These are phyloP conservation scores for Auricularia auricula-judae DNA, from an alignment of 768 basidiomycete species.

Conservation along the genomic window DNA sequence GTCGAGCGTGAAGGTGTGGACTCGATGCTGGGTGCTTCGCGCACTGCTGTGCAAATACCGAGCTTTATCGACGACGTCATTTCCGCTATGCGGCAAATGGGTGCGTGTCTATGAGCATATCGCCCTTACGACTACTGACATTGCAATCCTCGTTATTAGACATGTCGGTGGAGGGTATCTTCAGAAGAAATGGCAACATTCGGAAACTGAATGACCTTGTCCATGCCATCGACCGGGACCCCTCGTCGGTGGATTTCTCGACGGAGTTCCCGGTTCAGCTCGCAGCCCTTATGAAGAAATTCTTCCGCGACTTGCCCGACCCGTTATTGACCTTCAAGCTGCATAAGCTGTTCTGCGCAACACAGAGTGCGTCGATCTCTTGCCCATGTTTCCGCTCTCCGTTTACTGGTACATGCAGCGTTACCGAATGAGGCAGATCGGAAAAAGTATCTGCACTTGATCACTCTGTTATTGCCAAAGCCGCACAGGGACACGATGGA, in stretches of 20 bases:
- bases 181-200: constrained; percentile 97
- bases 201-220: constrained; percentile 82
- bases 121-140: background rate
- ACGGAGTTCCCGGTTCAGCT: constrained; percentile 96
- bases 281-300: constrained; percentile 94
- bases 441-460: constrained; percentile 71
- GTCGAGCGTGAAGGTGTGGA: constrained; percentile 95
- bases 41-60: constrained; percentile 76
- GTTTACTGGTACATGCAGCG: constrained; percentile 31
- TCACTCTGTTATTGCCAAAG: constrained; percentile 81
- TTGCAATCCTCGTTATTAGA: constrained; percentile 36
- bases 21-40: constrained; percentile 81
- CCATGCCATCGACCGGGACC: constrained; percentile 91
- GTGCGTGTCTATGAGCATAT: constrained; percentile 33
- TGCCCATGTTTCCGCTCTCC: background rate
- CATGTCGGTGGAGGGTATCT: constrained; percentile 98
- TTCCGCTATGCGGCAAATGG: constrained; percentile 98
- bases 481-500: constrained; percentile 96
- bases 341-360: constrained; percentile 77
- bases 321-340: constrained; percentile 92
- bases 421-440: constrained; percentile 68
- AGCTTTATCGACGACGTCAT: constrained; percentile 98
- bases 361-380: constrained; percentile 59
- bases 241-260: constrained; percentile 80
- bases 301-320: constrained; percentile 91